phyloP scores from a whole-genome alignment of 1,284 basidiomycete genomes.

The Fistulinella cinereoalba region DNA sequence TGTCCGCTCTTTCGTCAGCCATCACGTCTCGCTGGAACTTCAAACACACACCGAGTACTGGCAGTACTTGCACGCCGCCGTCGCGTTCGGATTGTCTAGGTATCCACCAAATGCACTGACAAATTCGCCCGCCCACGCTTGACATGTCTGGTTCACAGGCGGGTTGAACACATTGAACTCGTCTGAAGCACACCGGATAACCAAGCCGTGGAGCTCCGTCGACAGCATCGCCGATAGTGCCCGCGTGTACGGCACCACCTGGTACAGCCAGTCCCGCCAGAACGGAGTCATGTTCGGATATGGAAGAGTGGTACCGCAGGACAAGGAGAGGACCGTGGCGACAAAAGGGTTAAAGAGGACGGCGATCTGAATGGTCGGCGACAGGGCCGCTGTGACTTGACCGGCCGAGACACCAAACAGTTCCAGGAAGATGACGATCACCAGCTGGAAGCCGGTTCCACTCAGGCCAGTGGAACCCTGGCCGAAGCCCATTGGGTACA shows the following conservation, averaged over 20 bases:
- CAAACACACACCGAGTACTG: constrained; percentile 44
- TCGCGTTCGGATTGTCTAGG: constrained; percentile 68
- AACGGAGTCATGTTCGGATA: constrained; percentile 65
- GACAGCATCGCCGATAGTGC: constrained; percentile 73
- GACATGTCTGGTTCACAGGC: constrained; percentile 74
- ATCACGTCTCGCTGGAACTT: background rate
- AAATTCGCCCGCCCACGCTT: constrained; percentile 68
- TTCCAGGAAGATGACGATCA: constrained; percentile 71
- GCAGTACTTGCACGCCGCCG: constrained; percentile 68
- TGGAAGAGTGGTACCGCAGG: constrained; percentile 83
- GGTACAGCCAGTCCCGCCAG: constrained; percentile 77
- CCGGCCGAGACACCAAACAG: constrained; percentile 78
- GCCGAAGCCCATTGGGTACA: constrained; percentile 73
- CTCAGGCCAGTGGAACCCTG: constrained; percentile 56
- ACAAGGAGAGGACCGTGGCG: constrained; percentile 62
- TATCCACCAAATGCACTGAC: constrained; percentile 70
- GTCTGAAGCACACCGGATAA: constrained; percentile 60
- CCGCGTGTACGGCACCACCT: constrained; percentile 69
- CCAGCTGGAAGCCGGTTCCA: constrained; percentile 74
- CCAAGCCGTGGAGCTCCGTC: constrained; percentile 76
- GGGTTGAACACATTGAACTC: constrained; percentile 73
- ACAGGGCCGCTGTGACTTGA: constrained; percentile 72
- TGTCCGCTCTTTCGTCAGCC: constrained; percentile 12
- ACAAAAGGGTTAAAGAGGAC: constrained; percentile 82
- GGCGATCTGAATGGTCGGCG: constrained; percentile 73